These are phyloP conservation scores for Turritis glabra DNA, from an alignment of 345 rosid species.

Conservation along the genomic window DNA sequence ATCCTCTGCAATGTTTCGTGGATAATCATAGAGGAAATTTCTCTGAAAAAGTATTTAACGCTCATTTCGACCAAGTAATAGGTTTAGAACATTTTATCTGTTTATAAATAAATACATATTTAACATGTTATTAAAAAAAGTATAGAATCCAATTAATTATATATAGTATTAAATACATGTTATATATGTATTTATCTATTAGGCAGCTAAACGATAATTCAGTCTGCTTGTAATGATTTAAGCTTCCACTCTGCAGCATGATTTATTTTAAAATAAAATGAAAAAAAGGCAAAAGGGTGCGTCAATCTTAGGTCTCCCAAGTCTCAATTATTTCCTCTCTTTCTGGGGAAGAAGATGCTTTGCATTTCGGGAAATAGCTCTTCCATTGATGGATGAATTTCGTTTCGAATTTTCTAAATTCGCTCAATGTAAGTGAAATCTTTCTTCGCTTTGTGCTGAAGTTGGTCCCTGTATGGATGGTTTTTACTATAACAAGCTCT, in stretches of 20 bases:
- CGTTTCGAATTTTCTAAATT: not conserved
- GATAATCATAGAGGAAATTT: too few relatives aligned
- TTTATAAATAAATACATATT: too few relatives aligned
- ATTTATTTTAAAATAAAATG: not conserved
- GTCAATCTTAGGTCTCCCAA: not conserved
- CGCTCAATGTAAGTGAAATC: conserved; percentile 19
- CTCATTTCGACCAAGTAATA: too few relatives aligned
- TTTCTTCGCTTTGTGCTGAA: not conserved
- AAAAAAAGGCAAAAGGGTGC: conserved; percentile 4
- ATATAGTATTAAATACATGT: too few relatives aligned
- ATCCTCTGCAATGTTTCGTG: too few relatives aligned
- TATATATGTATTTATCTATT: too few relatives aligned
- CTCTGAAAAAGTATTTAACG: too few relatives aligned
- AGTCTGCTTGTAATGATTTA: not conserved
- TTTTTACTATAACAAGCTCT: too few relatives aligned
- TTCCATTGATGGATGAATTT: conserved; percentile 4
- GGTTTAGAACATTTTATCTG: too few relatives aligned
- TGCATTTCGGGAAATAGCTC: not conserved
- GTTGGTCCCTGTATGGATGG: not conserved
- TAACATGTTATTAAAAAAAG: too few relatives aligned
- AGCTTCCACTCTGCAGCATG: not conserved
- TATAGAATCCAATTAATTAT: too few relatives aligned
- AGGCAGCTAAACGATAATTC: too few relatives aligned
- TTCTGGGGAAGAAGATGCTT: not conserved
- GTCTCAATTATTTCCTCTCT: not conserved